phyloP scores from a whole-genome alignment of 169 alveolate species.

The Eimeria tenella region DNA sequence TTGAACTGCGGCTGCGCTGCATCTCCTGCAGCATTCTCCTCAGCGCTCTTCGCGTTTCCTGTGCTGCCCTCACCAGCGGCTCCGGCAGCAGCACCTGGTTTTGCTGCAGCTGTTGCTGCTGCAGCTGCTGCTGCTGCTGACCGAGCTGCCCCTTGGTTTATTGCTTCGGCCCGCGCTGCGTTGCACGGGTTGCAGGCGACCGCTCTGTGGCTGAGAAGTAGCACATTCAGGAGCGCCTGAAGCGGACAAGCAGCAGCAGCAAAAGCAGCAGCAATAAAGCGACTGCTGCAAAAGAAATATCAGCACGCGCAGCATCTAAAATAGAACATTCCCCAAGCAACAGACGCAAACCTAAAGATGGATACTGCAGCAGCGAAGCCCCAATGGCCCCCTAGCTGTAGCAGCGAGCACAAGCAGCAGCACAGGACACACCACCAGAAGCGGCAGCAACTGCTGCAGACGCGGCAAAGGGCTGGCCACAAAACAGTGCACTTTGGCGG shows the following conservation, averaged over 20 bases:
- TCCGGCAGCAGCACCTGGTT: neutral
- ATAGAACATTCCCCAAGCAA: neutral
- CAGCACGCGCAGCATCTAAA: neutral
- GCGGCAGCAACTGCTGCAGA: neutral
- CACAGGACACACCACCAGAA: neutral
- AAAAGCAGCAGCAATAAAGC: neutral
- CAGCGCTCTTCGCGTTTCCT: neutral
- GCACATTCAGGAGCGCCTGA: constrained; percentile 75
- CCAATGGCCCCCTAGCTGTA: too few relatives aligned
- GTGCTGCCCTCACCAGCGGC: neutral
- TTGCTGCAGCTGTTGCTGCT: constrained; percentile 31
- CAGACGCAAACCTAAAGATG: neutral
- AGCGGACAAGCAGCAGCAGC: neutral
- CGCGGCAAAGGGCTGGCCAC: constrained; percentile 5
- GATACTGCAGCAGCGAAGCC: neutral
- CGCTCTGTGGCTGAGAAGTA: constrained; percentile 60
- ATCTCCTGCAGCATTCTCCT: neutral
- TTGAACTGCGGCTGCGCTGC: neutral
- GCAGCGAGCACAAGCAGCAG: too few relatives aligned
- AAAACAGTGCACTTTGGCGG: neutral
- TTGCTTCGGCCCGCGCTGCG: constrained; percentile 18
- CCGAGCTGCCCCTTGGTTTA: neutral
- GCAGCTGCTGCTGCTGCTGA: constrained; percentile 32
- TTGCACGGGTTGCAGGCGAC: constrained; percentile 39
- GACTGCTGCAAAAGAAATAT: neutral